Base-by-base conservation (phyloP, 2,329 filamentous ascomycete genomes). In the Pochonia chlamydosporia region DNA sequence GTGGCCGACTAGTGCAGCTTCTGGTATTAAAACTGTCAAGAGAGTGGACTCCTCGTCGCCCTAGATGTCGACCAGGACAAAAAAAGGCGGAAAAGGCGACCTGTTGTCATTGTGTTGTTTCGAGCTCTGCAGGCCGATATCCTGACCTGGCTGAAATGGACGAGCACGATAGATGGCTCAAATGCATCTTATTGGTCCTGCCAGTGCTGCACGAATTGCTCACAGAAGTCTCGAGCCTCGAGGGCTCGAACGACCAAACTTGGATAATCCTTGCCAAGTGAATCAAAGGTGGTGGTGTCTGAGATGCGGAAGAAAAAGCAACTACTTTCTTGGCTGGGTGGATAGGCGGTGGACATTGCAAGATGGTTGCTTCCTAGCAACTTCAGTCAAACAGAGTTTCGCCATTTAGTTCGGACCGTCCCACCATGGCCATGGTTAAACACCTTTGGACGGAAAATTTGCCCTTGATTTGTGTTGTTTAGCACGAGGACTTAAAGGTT, bases 221-320 rank as follows among this genome's bases (percentile, higher is more conserved):
- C 25, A 35, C 23, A 40, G 26, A 28, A 35, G 44, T 9, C 28
- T 33, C 20, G 40, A 42, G 37, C 36, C 36, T 35, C 28, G 18
- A 23, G 26, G 23, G 14, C 28, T n/a, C 23, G 21, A 30, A 30
- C 9, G 26, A 14, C 9, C 6, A 26, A 30, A 28, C 26, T n/a
- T n/a, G n/a, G n/a, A n/a, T n/a, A 33, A 28, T 20, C 40, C 24
- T 40, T 21, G 28, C 11, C n/a, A 50, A 31, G 46, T 51, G 47
- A 45, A 52, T 49, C 52, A 52, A 30, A 39, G 33, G 44, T 20
- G 36, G 39, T 21, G 26, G 20, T 51, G 52, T 54, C 45, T 51
- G 44, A 28, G 48, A 46, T 47, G 23, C n/a, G 46, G 41, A 23
- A 25, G 24, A 46, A 52, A 54, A 55, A 54, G 53, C 33, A 54